Conservation (phyloP, 441 rosid genomes). For the Erodium moschatum region DNA sequence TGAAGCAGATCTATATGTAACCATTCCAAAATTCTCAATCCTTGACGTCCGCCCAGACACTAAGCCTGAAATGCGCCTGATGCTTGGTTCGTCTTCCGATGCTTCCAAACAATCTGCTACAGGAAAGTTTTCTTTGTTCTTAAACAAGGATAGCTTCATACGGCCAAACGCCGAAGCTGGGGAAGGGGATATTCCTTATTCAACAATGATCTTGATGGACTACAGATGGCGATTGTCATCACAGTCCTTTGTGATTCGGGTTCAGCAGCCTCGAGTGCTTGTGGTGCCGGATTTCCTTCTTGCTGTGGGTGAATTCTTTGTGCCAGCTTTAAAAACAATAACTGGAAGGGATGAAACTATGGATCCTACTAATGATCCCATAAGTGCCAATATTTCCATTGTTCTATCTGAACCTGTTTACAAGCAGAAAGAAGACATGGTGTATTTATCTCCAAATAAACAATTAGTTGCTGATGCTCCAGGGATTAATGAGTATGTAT, state of each 20-base stretch:
- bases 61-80: constrained; percentile 95
- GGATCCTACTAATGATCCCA: constrained; percentile 94
- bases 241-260: constrained; percentile 73
- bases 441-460: constrained; percentile 69
- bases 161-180: constrained; percentile 41
- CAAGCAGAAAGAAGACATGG: constrained; percentile 73
- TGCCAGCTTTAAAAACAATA: constrained; percentile 79
- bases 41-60: constrained; percentile 80
- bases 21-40: constrained; percentile 80
- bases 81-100: constrained; percentile 92
- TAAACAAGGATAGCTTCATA: constrained; percentile 45
- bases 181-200: constrained; percentile 46
- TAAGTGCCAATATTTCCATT: constrained; percentile 56
- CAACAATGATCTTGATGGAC: constrained; percentile 96
- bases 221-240: constrained; percentile 86
- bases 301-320: constrained; percentile 90
- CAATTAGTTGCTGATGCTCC: constrained; percentile 77
- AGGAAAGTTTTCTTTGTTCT: constrained; percentile 48
- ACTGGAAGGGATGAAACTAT: constrained; percentile 88
- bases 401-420: constrained; percentile 60
- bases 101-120: constrained; percentile 64
- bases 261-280: constrained; percentile 95
- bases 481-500: constrained; percentile 72
- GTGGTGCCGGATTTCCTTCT: constrained; percentile 98
- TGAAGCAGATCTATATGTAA: constrained; percentile 87